phyloP scores from a whole-genome alignment of 768 basidiomycete genomes.

The Dioszegia crocea region DNA sequence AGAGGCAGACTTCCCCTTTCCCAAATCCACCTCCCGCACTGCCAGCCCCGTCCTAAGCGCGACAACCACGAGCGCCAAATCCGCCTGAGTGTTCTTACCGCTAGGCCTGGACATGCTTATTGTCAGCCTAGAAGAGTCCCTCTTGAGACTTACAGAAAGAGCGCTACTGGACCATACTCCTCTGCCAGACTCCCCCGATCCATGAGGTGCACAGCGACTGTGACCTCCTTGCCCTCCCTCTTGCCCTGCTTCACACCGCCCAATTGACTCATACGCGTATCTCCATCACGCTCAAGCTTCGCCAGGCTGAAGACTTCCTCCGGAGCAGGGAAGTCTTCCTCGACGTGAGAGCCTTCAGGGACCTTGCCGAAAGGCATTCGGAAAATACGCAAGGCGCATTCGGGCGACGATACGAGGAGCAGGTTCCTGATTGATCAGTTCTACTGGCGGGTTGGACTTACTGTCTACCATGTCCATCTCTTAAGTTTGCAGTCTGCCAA shows the following conservation, averaged over 20 bases:
- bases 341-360: constrained; percentile 28
- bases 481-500: constrained; percentile 29
- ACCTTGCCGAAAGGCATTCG: not conserved
- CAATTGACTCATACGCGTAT: constrained; percentile 6
- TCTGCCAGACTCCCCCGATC: not conserved
- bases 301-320: constrained; percentile 29
- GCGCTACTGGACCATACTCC: constrained; percentile 6
- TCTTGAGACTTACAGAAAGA: constrained; percentile 12
- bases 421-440: constrained; percentile 14
- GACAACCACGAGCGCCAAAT: constrained; percentile 12
- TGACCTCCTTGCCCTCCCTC: constrained; percentile 4
- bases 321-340: constrained; percentile 26
- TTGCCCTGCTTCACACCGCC: not conserved
- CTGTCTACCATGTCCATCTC: constrained; percentile 28
- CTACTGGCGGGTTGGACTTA: constrained; percentile 8
- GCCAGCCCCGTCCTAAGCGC: constrained; percentile 20
- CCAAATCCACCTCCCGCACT: constrained; percentile 20
- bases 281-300: constrained; percentile 13
- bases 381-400: constrained; percentile 33
- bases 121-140: not conserved
- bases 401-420: constrained; percentile 15
- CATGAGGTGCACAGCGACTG: not conserved
- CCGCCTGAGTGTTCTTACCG: not conserved
- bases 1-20: constrained; percentile 7
- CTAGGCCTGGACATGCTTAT: not conserved